These are phyloP conservation scores for Allantophomopsis lycopodina DNA, from an alignment of 2,329 filamentous ascomycete genomes.

Conservation along the genomic window DNA sequence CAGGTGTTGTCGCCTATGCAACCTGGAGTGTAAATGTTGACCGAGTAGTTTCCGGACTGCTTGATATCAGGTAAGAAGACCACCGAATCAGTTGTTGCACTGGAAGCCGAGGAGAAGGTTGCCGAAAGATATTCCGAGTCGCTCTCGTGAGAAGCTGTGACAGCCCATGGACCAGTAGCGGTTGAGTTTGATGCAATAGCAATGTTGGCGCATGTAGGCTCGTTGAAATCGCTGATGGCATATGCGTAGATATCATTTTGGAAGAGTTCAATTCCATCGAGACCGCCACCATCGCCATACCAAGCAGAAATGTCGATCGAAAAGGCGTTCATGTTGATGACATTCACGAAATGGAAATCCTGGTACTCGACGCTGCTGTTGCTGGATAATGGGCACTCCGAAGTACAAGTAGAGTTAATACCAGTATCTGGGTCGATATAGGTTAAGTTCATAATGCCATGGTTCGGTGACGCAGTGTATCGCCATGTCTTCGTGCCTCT, in stretches of 20 bases:
- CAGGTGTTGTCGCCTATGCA: slow-evolving; percentile 74
- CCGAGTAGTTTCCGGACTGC: slow-evolving; percentile 81
- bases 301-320: slow-evolving; percentile 74
- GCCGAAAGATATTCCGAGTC: slow-evolving; percentile 66
- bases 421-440: slow-evolving; percentile 67
- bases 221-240: slow-evolving; percentile 78
- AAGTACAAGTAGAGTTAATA: slow-evolving; percentile 59
- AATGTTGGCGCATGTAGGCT: slow-evolving; percentile 62
- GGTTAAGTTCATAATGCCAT: slow-evolving; percentile 92
- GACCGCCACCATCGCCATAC: slow-evolving; percentile 74
- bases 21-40: slow-evolving; percentile 86
- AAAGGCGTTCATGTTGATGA: slow-evolving; percentile 77
- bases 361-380: slow-evolving; percentile 55
- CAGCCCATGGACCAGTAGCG: slow-evolving; percentile 59
- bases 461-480: slow-evolving; percentile 71
- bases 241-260: slow-evolving; percentile 77
- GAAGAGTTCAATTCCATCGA: slow-evolving; percentile 78
- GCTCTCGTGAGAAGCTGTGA: slow-evolving; percentile 54
- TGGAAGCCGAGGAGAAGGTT: slow-evolving; percentile 34
- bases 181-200: slow-evolving; percentile 53
- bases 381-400: slow-evolving; percentile 70
- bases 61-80: slow-evolving; percentile 74
- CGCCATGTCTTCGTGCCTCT: slow-evolving; percentile 82
- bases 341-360: slow-evolving; percentile 85
- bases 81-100: slow-evolving; percentile 46